phyloP scores from a whole-genome alignment of 345 rosid genomes.

The Hibiscus trionum region DNA sequence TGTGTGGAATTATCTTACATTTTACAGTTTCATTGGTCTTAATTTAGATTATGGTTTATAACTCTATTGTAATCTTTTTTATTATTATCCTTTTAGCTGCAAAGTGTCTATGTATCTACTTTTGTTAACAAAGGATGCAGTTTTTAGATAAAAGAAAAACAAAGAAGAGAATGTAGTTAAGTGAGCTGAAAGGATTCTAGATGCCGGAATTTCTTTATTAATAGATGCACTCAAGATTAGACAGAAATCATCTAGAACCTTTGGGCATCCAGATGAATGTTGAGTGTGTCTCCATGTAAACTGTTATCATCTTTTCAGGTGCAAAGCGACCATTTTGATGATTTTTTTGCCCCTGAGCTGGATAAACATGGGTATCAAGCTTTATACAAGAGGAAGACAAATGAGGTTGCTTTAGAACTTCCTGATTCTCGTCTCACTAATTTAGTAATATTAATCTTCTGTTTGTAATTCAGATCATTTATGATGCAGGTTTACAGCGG shows the following conservation, averaged over 20 bases:
- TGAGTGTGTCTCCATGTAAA: background rate
- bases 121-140: background rate
- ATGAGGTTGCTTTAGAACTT: conserved; percentile 47
- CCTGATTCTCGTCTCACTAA: background rate
- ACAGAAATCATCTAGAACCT: background rate
- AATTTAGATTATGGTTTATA: background rate
- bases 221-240: background rate
- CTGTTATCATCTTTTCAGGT: conserved; percentile 44
- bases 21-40: background rate
- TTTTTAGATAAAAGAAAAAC: background rate
- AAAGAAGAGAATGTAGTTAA: background rate
- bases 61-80: background rate
- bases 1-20: background rate
- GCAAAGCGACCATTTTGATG: conserved; percentile 87
- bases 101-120: background rate
- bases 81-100: background rate
- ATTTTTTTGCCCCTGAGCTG: conserved; percentile 82
- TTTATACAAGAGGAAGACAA: conserved; percentile 79
- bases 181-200: background rate
- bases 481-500: conserved; percentile 60
- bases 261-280: background rate
- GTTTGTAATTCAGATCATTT: background rate
- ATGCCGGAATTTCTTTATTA: background rate
- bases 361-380: conserved; percentile 95
- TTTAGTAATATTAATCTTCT: background rate